Conservation (phyloP, 106 monocot species). For the Agapanthus africanus region DNA sequence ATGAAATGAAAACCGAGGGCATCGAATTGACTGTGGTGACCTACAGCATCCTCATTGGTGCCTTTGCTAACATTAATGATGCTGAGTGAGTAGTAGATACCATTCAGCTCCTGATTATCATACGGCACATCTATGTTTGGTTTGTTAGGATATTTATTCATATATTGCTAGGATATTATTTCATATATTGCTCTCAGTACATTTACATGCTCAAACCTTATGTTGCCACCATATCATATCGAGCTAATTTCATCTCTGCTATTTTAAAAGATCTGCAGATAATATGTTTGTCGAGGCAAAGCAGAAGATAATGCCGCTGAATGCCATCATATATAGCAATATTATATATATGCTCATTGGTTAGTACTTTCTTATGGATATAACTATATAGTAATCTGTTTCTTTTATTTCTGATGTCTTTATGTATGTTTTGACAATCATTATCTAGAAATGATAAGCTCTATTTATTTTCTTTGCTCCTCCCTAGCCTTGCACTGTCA, state of each 20-base stretch:
- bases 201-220: neutral
- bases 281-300: slow-evolving; percentile 82
- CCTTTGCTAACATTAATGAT: slow-evolving; percentile 71
- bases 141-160: too few species aligned
- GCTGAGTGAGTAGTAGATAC: slow-evolving; percentile 66
- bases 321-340: slow-evolving; percentile 88
- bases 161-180: neutral
- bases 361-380: slow-evolving; percentile 34
- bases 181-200: neutral
- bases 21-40: slow-evolving; percentile 83
- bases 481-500: neutral
- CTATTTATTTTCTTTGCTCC: neutral
- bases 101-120: too few species aligned
- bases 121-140: too few species aligned
- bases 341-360: slow-evolving; percentile 92
- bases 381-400: neutral
- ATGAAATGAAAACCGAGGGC: slow-evolving; percentile 91
- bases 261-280: slow-evolving; percentile 85
- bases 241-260: slow-evolving; percentile 25
- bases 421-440: neutral
- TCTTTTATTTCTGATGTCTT: neutral
- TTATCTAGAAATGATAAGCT: slow-evolving; percentile 1
- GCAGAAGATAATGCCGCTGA: slow-evolving; percentile 48
- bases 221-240: neutral
- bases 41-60: slow-evolving; percentile 84